These are phyloP conservation scores for Trichosporon sp. DNA, from an alignment of 1,284 basidiomycete species.

Conservation along the genomic window DNA sequence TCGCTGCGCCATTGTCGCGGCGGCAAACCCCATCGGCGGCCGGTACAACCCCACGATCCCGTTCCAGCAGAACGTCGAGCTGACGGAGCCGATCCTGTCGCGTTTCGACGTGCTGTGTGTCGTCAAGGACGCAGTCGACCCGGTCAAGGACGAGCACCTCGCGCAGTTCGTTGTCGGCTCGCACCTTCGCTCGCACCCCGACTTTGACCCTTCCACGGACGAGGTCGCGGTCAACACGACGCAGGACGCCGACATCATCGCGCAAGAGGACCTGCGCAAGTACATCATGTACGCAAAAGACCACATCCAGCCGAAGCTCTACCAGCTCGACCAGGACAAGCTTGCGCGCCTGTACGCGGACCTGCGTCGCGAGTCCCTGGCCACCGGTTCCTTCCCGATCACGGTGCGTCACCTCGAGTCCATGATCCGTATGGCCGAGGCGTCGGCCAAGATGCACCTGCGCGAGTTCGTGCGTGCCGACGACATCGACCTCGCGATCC, in stretches of 20 bases:
- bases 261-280: conserved; percentile 94
- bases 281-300: conserved; percentile 99
- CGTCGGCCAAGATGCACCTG: conserved; percentile 97
- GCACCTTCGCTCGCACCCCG: conserved; percentile 90
- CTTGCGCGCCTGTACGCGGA: conserved; percentile 94
- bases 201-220: conserved; percentile 82
- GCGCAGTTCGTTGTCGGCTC: conserved; percentile 96
- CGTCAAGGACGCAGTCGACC: conserved; percentile 96
- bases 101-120: conserved; percentile 98
- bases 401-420: conserved; percentile 97
- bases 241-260: conserved; percentile 91
- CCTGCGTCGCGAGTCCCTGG: conserved; percentile 89
- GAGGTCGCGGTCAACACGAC: conserved; percentile 82
- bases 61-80: conserved; percentile 97
- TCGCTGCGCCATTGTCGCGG: conserved; percentile 94
- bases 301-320: conserved; percentile 86
- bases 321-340: conserved; percentile 95
- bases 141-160: conserved; percentile 93
- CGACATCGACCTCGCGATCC: conserved; percentile 96
- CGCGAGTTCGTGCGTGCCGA: conserved; percentile 93
- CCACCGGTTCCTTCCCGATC: conserved; percentile 96
- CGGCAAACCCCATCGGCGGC: conserved; percentile 95
- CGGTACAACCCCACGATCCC: conserved; percentile 97
- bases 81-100: conserved; percentile 98
- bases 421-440: conserved; percentile 99